Evolutionary conservation across 192 early-diverging fungal species (phyloP).

Genomic region (Spizellomyces punctatus): DNA sequence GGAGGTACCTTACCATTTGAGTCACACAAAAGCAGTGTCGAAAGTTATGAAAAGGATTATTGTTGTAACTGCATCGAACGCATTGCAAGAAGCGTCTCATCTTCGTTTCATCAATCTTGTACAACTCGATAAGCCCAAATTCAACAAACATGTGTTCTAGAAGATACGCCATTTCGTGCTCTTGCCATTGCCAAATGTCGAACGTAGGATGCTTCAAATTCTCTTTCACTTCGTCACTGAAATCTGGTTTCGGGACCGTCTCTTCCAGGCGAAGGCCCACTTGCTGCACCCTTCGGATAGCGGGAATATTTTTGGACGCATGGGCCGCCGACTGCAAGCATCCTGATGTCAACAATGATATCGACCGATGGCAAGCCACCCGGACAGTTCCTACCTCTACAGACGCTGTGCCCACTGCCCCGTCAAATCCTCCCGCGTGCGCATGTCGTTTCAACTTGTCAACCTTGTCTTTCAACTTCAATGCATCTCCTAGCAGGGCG

Average conservation of each 20-base stretch:
- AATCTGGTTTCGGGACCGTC: constrained; percentile 7
- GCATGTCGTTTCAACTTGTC: not conserved
- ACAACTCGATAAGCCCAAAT: constrained; percentile 41
- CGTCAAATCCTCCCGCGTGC: too few species aligned
- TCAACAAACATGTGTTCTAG: constrained; percentile 48
- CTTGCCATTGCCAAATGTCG: constrained; percentile 50
- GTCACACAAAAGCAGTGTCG: constrained; percentile 59
- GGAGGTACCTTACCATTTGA: constrained; percentile 40
- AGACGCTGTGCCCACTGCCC: too few species aligned
- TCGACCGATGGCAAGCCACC: too few species aligned
- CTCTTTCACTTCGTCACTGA: constrained; percentile 31
- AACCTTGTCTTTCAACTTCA: constrained; percentile 8
- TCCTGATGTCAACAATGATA: too few species aligned
- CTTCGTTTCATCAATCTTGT: constrained; percentile 43
- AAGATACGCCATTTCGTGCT: constrained; percentile 42
- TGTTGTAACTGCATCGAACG: constrained; percentile 44
- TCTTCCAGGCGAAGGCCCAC: not conserved
- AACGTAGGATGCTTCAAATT: constrained; percentile 44
- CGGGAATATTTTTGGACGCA: too few species aligned
- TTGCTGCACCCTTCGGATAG: too few species aligned
- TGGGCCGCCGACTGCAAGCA: too few species aligned
- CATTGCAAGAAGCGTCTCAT: constrained; percentile 42
- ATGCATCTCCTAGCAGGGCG: constrained; percentile 6
- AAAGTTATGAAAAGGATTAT: constrained; percentile 59
- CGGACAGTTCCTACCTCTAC: too few species aligned